Conservation (phyloP, 495 filamentous ascomycete species). For the Chaetomium tenue region DNA sequence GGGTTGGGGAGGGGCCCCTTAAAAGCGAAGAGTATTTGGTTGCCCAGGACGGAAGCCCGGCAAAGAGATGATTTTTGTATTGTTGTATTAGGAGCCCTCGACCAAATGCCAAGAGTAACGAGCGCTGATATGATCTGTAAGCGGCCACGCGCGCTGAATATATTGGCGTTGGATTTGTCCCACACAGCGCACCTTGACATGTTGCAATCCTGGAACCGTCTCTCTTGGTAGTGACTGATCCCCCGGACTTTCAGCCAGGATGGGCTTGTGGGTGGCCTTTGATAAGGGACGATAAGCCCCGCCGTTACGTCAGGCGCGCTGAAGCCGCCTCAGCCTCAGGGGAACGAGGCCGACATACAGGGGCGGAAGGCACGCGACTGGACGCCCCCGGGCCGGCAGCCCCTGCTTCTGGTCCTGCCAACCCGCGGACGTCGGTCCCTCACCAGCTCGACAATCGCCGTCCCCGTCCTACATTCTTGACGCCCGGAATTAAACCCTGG, state of each 20-base stretch:
- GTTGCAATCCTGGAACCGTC: not conserved
- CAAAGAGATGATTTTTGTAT: conserved; percentile 28
- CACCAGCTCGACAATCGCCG: too few species aligned
- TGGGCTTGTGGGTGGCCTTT: not conserved
- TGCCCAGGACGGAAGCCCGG: conserved; percentile 62
- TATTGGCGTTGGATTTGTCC: not conserved
- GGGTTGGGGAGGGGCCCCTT: conserved; percentile 85
- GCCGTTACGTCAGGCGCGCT: conserved; percentile 19
- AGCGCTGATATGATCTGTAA: not conserved
- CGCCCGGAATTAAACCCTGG: not conserved
- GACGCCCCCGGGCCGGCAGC: not conserved
- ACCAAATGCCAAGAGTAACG: not conserved
- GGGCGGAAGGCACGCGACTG: conserved; percentile 2
- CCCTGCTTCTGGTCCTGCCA: not conserved
- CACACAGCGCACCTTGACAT: not conserved
- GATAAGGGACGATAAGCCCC: conserved; percentile 15
- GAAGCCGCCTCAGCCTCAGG: not conserved
- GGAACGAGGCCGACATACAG: not conserved
- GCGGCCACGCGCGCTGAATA: not conserved
- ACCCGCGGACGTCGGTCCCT: too few species aligned
- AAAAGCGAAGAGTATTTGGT: conserved; percentile 76
- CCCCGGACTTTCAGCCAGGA: not conserved
- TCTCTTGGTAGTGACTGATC: not conserved
- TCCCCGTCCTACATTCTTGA: not conserved
- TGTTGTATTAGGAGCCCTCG: not conserved